phyloP scores from a whole-genome alignment of 2,329 filamentous ascomycete genomes.

The Talaromyces sp. region DNA sequence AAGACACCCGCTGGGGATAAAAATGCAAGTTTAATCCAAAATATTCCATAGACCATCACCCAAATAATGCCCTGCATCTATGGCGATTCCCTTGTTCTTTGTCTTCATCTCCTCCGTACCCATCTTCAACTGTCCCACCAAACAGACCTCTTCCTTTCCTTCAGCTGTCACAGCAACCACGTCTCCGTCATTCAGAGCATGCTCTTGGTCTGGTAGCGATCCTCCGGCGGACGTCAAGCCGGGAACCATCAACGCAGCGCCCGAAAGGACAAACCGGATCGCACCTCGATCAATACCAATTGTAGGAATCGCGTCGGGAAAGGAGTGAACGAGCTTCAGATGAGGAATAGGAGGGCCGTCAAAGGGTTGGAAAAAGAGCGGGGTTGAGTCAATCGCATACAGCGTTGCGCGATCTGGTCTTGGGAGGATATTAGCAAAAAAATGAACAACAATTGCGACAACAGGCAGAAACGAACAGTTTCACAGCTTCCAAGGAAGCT shows the following conservation, averaged over 20 bases:
- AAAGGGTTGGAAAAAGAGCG: slow-evolving; percentile 88
- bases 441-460: not conserved
- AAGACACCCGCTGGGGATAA: not conserved
- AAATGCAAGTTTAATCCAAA: slow-evolving; percentile 41
- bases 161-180: slow-evolving; percentile 87
- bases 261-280: slow-evolving; percentile 90
- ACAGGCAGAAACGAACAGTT: slow-evolving; percentile 53
- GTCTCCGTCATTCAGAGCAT: slow-evolving; percentile 69
- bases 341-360: slow-evolving; percentile 77
- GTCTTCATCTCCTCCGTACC: slow-evolving; percentile 89
- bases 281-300: slow-evolving; percentile 91
- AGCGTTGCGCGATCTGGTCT: slow-evolving; percentile 81
- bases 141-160: slow-evolving; percentile 86
- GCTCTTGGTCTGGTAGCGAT: slow-evolving; percentile 58
- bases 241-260: slow-evolving; percentile 93
- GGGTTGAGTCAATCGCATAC: slow-evolving; percentile 71
- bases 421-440: not conserved
- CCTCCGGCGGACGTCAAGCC: slow-evolving; percentile 82
- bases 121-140: slow-evolving; percentile 76
- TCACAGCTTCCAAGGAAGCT: slow-evolving; percentile 79
- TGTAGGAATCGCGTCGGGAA: slow-evolving; percentile 74
- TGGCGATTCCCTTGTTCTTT: slow-evolving; percentile 88
- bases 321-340: slow-evolving; percentile 81
- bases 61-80: slow-evolving; percentile 88
- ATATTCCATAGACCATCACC: slow-evolving; percentile 91